A percentile compares a stretch with the other conserved stretches of the same genome.
Conservation (phyloP, 805 yeast genomes). For the Saccharomycopsis malanga region DNA sequence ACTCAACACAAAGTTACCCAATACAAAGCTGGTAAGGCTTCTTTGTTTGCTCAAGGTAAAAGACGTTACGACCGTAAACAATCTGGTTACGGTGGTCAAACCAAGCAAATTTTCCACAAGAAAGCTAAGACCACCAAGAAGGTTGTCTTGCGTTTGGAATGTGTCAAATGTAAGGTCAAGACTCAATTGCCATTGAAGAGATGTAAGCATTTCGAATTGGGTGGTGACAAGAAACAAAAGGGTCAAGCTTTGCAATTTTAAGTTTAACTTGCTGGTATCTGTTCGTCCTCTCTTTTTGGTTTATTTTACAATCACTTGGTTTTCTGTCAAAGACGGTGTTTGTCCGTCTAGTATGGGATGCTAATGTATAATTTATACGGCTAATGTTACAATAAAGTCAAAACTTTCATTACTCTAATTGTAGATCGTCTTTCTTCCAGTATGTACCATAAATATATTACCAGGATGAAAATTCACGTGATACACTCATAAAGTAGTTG, state of each 20-base stretch:
- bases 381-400: neutral
- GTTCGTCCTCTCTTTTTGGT: neutral
- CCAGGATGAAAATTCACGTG: too few relatives aligned
- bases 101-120: constrained; percentile 99
- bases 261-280: constrained; percentile 28
- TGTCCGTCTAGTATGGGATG: too few relatives aligned
- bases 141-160: constrained; percentile 98
- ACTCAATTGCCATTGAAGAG: constrained; percentile 97
- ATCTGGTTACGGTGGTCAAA: constrained; percentile 99
- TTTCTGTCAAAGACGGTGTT: too few relatives aligned
- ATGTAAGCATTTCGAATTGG: constrained; percentile 99
- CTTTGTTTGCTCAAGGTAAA: constrained; percentile 99
- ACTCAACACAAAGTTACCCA: constrained; percentile 99
- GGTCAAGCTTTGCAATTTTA: constrained; percentile 99
- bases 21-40: constrained; percentile 99
- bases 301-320: neutral
- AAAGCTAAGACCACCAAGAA: constrained; percentile 99
- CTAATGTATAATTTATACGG: constrained; percentile 3
- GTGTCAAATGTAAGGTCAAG: constrained; percentile 98
- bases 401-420: too few relatives aligned
- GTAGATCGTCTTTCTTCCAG: too few relatives aligned
- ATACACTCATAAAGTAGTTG: too few relatives aligned
- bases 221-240: constrained; percentile 99
- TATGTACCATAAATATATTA: too few relatives aligned
- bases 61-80: constrained; percentile 99